These are phyloP conservation scores for Phialophora macrospora DNA, from an alignment of 2,329 filamentous ascomycete genomes.

Conservation along the genomic window DNA sequence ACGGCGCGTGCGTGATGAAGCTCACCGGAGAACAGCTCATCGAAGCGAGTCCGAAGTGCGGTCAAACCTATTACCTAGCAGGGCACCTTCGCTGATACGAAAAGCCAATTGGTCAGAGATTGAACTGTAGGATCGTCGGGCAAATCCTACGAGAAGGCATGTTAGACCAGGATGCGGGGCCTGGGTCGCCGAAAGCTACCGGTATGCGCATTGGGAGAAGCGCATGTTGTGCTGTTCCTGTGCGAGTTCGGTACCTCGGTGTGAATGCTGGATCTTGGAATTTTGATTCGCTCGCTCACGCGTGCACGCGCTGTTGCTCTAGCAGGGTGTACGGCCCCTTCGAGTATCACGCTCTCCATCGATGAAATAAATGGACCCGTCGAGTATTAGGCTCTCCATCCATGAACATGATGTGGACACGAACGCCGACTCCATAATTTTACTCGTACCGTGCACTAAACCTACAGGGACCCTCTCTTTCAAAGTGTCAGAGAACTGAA, in stretches of 20 bases:
- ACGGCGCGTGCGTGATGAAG: not conserved
- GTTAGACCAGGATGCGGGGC: too few relatives aligned
- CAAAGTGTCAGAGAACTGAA: slow-evolving; percentile 14
- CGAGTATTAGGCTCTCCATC: too few relatives aligned
- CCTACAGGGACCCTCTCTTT: not conserved
- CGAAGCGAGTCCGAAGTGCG: not conserved
- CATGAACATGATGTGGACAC: not conserved
- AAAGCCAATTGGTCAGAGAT: not conserved
- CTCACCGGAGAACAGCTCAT: not conserved
- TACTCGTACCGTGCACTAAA: not conserved
- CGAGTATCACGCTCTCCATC: too few relatives aligned
- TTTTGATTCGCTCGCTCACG: too few relatives aligned
- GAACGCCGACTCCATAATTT: not conserved
- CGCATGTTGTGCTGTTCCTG: too few relatives aligned
- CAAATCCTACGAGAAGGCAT: not conserved
- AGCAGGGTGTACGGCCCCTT: too few relatives aligned
- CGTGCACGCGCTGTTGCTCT: too few relatives aligned
- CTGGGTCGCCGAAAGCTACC: too few relatives aligned
- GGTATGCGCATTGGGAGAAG: too few relatives aligned
- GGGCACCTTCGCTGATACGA: not conserved
- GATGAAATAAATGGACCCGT: too few relatives aligned
- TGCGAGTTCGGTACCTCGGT: too few relatives aligned
- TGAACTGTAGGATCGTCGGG: not conserved
- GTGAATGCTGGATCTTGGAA: too few relatives aligned
- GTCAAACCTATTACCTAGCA: not conserved